Evolutionary conservation across 108 stramenopile species (phyloP), one percentile per base, ranked within the genome.

Genomic region (Skeletonema menzelii): DNA sequence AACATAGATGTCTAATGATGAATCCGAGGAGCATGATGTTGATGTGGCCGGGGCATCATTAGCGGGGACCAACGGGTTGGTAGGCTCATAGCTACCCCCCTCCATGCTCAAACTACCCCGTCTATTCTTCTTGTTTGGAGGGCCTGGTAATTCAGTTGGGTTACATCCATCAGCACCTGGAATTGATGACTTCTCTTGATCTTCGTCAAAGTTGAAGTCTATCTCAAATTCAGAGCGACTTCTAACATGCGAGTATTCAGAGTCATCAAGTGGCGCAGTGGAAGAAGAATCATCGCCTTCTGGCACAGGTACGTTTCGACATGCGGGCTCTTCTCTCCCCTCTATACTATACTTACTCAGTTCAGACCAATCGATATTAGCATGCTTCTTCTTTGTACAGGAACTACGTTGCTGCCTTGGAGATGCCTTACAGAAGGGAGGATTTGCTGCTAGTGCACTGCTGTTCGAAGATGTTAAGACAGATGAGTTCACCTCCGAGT

Each of bases 391-490:
- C 49, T 22, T 53, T 53, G 49, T 10, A 22, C 49, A 17, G 8
- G 1, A 2, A 37, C 8, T 3, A 22, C 22, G 22, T 37, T 12
- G 27, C 19, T 44, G 31, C 0, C 59, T 70, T 70, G 44, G 19
- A n/a, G 14, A 20, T n/a, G 11, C 12, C 17, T 42, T 24, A 24
- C 27, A 8, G 8, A 27, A 15, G 8, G 12, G 42, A 19, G 20
- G 38, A 35, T 40, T 17, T 11, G 59, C 20, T 60, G 22, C 20
- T 2, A 53, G 0, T 53, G 20, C 19, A 61, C 38, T 24, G 11
- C 47, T 30, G 14, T 27, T 56, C 12, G 59, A n/a, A 60, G 69
- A 35, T n/a, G 24, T 19, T n/a, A 61, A 60, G 27, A 61, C 49
- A 31, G 49, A 53, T 24, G 49, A 53, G 22, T 35, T 42, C 27